These are phyloP conservation scores for Xylaria sp. DNA, from an alignment of 2,329 filamentous ascomycete species.

Conservation along the genomic window DNA sequence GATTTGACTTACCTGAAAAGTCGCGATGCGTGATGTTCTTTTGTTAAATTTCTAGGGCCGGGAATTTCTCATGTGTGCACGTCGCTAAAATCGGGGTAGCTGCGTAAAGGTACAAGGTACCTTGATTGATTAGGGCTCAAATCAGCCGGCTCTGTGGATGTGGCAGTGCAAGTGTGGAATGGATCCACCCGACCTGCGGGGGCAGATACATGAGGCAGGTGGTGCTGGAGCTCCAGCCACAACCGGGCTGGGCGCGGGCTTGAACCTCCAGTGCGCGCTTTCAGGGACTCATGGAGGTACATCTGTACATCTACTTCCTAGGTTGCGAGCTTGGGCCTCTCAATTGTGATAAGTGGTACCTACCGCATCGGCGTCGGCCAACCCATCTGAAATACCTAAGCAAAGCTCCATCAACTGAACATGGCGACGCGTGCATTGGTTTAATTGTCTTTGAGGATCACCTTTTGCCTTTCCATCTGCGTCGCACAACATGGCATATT, in stretches of 20 bases:
- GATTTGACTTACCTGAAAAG: conserved; percentile 25
- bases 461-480: conserved; percentile 2
- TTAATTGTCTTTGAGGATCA: conserved; percentile 5
- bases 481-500: conserved; percentile 76
- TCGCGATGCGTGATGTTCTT: background rate
- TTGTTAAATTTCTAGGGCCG: conserved; percentile 19
- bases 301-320: background rate
- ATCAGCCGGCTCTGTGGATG: too few relatives aligned
- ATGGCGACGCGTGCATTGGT: background rate
- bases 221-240: conserved; percentile 13
- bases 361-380: too few relatives aligned
- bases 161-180: background rate
- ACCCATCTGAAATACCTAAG: too few relatives aligned
- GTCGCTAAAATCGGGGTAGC: conserved; percentile 36
- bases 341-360: too few relatives aligned
- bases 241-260: background rate
- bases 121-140: conserved; percentile 20
- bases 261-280: background rate
- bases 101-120: conserved; percentile 14
- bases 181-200: background rate
- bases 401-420: background rate
- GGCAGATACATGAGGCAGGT: background rate
- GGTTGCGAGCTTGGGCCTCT: background rate
- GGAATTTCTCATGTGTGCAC: conserved; percentile 34
- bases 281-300: too few relatives aligned